These are phyloP conservation scores for Silybum marianum DNA, from an alignment of 129 eudicot genomes.

Conservation along the genomic window DNA sequence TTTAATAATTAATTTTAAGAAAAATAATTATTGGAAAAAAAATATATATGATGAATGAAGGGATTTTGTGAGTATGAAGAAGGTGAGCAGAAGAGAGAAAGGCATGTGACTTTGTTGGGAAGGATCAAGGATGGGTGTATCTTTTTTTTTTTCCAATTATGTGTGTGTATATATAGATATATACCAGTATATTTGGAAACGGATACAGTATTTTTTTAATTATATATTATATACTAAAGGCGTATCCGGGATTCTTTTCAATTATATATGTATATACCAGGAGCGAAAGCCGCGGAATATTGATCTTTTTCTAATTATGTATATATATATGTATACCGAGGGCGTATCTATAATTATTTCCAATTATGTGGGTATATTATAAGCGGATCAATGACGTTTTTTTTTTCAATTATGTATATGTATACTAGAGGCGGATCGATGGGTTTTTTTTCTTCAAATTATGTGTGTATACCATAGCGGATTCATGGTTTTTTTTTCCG, in stretches of 20 bases:
- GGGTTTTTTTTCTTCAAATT: too few species aligned
- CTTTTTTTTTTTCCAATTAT: not conserved
- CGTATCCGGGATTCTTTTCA: not conserved
- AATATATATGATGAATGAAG: not conserved
- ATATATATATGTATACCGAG: too few species aligned
- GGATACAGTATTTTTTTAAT: too few species aligned
- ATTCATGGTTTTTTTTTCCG: too few species aligned
- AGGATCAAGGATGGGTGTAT: slow-evolving; percentile 21
- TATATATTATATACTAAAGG: not conserved
- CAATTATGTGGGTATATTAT: not conserved
- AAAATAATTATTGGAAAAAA: not conserved
- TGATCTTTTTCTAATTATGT: too few species aligned
- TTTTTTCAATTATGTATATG: not conserved
- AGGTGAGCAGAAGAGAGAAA: slow-evolving; percentile 24
- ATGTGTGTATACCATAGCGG: not conserved
- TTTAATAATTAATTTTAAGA: too few species aligned
- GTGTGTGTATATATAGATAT: not conserved
- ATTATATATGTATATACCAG: too few species aligned
- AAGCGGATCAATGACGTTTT: too few species aligned
- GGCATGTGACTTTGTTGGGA: slow-evolving; percentile 33
- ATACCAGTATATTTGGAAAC: too few species aligned
- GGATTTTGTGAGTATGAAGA: slow-evolving; percentile 25
- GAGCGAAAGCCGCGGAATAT: too few species aligned
- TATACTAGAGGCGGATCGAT: not conserved
- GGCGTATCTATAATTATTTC: too few species aligned